These are phyloP conservation scores for Monosporozyma servazzii DNA, from an alignment of 805 yeast genomes.

Conservation along the genomic window DNA sequence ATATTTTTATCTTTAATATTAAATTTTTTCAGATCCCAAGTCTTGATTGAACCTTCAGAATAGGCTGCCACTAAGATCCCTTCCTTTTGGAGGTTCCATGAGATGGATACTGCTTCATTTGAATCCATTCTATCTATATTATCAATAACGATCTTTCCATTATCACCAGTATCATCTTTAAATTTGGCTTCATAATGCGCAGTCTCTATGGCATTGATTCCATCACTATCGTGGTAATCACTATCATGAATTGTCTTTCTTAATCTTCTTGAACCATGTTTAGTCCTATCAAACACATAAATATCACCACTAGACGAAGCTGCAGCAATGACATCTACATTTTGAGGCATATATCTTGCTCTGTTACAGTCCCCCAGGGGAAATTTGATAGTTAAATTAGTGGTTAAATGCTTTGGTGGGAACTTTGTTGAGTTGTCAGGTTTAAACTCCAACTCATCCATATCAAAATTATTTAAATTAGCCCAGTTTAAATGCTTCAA, in stretches of 20 bases:
- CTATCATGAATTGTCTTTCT: constrained; percentile 7
- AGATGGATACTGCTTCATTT: constrained; percentile 60
- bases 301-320: constrained; percentile 58
- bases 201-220: background rate
- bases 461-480: constrained; percentile 30
- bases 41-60: constrained; percentile 50
- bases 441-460: constrained; percentile 32
- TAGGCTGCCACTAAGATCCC: constrained; percentile 55
- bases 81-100: constrained; percentile 61
- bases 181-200: constrained; percentile 15
- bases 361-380: constrained; percentile 55
- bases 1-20: constrained; percentile 18
- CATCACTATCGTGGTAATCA: background rate
- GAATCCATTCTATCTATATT: background rate
- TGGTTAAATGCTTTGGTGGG: constrained; percentile 21
- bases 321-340: constrained; percentile 73
- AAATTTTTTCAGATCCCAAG: constrained; percentile 57
- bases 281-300: constrained; percentile 71
- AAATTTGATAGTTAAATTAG: constrained; percentile 22
- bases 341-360: constrained; percentile 71
- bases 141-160: constrained; percentile 15
- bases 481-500: constrained; percentile 26
- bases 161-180: constrained; percentile 6
- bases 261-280: constrained; percentile 45
- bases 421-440: constrained; percentile 25